phyloP scores from a whole-genome alignment of 306 rosid species.

The Citrullus amarus region DNA sequence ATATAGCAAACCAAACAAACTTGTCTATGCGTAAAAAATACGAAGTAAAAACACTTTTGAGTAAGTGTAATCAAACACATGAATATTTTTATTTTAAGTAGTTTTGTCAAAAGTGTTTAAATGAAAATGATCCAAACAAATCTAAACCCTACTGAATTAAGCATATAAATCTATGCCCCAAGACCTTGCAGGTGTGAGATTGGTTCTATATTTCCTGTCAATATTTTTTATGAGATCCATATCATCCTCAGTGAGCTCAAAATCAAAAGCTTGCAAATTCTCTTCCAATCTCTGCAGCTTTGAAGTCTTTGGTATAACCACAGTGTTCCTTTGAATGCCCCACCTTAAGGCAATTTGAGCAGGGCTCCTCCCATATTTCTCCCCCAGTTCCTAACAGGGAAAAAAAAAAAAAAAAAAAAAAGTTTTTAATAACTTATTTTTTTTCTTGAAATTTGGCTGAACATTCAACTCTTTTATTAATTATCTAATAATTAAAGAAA shows the following conservation, averaged over 20 bases:
- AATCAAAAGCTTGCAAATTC: conserved; percentile 56
- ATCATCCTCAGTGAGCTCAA: conserved; percentile 54
- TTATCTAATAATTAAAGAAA: too few relatives aligned
- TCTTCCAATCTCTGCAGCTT: conserved; percentile 68
- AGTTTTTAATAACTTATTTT: too few relatives aligned
- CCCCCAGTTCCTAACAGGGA: conserved; percentile 39
- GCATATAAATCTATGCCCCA: conserved; percentile 81
- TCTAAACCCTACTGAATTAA: background rate
- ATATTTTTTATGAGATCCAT: conserved; percentile 42
- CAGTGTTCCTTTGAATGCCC: conserved; percentile 67
- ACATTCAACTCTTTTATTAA: too few relatives aligned
- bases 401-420: too few relatives aligned
- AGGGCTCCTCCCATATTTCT: conserved; percentile 46
- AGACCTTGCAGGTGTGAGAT: conserved; percentile 50
- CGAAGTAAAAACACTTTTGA: too few relatives aligned
- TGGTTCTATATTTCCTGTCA: conserved; percentile 54
- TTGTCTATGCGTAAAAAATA: too few relatives aligned
- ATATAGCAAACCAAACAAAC: too few relatives aligned
- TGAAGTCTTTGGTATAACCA: conserved; percentile 73
- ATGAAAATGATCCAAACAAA: too few relatives aligned
- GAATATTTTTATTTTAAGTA: too few relatives aligned
- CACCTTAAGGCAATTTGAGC: conserved; percentile 76
- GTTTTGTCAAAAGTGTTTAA: too few relatives aligned
- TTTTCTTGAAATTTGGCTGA: too few relatives aligned
- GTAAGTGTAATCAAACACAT: too few relatives aligned